Evolutionary conservation across 495 filamentous ascomycete species (phyloP), one percentile per base, ranked within the genome.

Genomic region (Aspergillus panamensis): DNA sequence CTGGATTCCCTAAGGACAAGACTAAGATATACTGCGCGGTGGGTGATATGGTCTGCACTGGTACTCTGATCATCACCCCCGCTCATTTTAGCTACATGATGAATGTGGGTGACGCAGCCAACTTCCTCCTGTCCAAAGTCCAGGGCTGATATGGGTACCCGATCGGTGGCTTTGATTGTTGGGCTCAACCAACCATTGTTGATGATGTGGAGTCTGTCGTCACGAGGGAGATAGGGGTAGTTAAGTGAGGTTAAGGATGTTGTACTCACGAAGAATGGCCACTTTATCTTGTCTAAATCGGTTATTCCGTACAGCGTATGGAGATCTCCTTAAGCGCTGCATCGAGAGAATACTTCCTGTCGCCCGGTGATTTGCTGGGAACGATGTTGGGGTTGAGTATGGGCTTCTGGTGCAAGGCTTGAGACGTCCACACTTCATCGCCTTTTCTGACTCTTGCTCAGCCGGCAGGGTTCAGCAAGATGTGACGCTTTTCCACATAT

Each of bases 21-120:
- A 66, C 72, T 37, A 65, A 78, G 59, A 79, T 82, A 21, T 76
- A 78, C 61, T 85, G 82, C 59, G 73, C 75, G 17, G 30, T 67
- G 17, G 78, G 77, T 1, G 81, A 84, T 55, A 45, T 77, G 47
- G 79, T 84, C 39, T 84, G 81, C 63, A 55, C 68, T 3, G 80
- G 77, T 3, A 78, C 78, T 6, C 61, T 83, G 40, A 70, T 77
- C 17, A 68, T 82, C n/a, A 69, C 70, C 0, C 62, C 75, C 8
- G 65, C 75, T 8, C 80, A 82, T 61, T 62, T 77, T 44, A 75
- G 68, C 6, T 82, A 82, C 52, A 66, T 70, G 9, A 5, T 55
- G 8, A 51, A 68, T 42, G 63, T 62, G 1, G 53, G 25, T 7
- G 55, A 63, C 12, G 66, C 66, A 12, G 49, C 62, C 8, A 53